Base-by-base conservation (phyloP, 345 rosid species). In the Turnera subulata region DNA sequence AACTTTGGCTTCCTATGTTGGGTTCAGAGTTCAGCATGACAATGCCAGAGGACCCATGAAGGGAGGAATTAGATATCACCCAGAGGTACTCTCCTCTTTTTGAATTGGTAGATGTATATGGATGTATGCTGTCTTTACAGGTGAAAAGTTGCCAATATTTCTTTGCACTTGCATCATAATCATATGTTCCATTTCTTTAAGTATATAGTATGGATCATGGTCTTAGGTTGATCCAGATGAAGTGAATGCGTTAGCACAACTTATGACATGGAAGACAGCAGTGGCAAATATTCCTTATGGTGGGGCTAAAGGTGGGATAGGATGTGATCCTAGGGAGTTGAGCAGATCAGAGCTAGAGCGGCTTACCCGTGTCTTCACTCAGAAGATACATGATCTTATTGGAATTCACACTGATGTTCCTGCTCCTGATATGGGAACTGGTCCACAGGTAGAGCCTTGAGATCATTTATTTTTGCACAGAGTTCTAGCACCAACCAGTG, bases 1-100 rank as follows among this genome's bases (percentile, higher is more conserved):
- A 4, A 82, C 82, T 25, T 71, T 93, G 74, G 91, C 89, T 35
- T 78, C 97, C 33, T 93, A 75, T 78, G 92, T 93, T 62, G 99
- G 97, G 53, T 89, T 93, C 68, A 80, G 96, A 63, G 76, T 93
- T 69, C 99, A 93, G 60, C 99, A 89, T 53, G 99, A 93, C 77
- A 93, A 93, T 81, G 92, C 96, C 22, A 80, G 99, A 65, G 99
- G 99, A 48, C 99, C 99, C 26, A 89, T 89, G 99, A 93, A 93
- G 64, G 99, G 99, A 58, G 99, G 97, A 46, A 93, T 93, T 76
- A 76, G 99, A 89, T 89, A 85, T 68, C 99, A 93, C 58, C 99
- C 90, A 1, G 96, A 93, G 97, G 97, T 87, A 68, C 53, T 9
- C 55, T 61, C 29, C 15, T n/a, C n/a, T n/a, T n/a, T n/a, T n/a